Percentiles rank a stretch among this genome's conserved stretches.
Evolutionary conservation across 1,284 basidiomycete species (phyloP).

Genomic region (Fistulinella cinereoalba): DNA sequence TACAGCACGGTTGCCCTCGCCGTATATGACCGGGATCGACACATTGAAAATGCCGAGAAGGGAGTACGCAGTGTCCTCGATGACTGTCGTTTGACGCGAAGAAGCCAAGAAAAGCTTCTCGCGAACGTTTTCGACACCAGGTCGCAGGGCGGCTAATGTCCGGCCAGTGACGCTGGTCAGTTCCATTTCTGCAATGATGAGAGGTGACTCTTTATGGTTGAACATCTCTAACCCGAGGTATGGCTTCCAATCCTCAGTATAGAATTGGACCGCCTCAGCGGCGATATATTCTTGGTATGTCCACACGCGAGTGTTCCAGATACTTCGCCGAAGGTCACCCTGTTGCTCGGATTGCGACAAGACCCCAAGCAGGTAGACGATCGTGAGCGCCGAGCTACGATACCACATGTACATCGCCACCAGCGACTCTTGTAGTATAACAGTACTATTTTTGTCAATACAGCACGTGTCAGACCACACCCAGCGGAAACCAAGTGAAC

Average conservation of each 20-base stretch:
- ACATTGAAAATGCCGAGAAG: no score
- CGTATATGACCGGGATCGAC: conserved; percentile 1
- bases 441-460: not conserved
- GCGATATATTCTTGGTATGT: no score
- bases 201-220: no score
- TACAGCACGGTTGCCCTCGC: conserved; percentile 7
- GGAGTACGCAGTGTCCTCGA: conserved; percentile 8
- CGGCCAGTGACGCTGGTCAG: no score
- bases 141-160: not conserved
- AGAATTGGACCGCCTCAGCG: no score
- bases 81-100: not conserved
- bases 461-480: conserved; percentile 5
- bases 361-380: conserved; percentile 7
- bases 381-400: not conserved
- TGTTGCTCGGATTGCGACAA: not conserved
- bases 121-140: conserved; percentile 5
- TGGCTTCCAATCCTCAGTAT: no score
- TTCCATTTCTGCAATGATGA: conserved; percentile 10
- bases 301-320: conserved; percentile 13
- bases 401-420: no score
- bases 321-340: conserved; percentile 2
- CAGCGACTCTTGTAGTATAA: not conserved
- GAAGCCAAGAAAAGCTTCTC: conserved; percentile 10
- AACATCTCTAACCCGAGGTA: no score
- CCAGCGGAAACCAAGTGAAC: no score